phyloP scores from a whole-genome alignment of 129 eudicot species.

The Chrysanthemum lavandulifolium region DNA sequence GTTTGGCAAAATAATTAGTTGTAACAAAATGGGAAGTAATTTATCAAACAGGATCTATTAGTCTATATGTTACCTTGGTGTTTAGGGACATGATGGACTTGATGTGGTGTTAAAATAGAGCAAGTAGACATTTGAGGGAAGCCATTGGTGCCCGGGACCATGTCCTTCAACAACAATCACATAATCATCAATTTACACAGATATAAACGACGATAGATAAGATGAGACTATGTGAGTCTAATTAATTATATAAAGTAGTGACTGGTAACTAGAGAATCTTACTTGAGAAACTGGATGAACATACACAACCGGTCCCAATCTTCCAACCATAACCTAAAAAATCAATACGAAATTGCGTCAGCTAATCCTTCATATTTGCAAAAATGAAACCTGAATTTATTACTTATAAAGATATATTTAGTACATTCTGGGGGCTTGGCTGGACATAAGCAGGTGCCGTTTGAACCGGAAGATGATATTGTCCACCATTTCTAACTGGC shows the following conservation, averaged over 20 bases:
- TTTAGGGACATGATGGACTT: conserved; percentile 60
- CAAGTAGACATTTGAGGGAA: conserved; percentile 57
- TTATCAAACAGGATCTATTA: background rate
- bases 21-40: background rate
- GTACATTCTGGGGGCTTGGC: conserved; percentile 73
- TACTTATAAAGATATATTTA: conserved; percentile 4
- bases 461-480: conserved; percentile 67
- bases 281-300: conserved; percentile 85
- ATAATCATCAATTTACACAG: background rate
- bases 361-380: background rate
- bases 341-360: background rate
- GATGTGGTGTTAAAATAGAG: conserved; percentile 58
- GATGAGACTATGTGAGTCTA: background rate
- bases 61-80: conserved; percentile 61
- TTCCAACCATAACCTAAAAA: conserved; percentile 72
- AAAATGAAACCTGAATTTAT: conserved; percentile 4
- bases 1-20: background rate
- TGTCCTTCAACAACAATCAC: conserved; percentile 46
- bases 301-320: conserved; percentile 69
- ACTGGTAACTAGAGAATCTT: conserved; percentile 27
- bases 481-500: conserved; percentile 52
- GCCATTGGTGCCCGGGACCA: conserved; percentile 52
- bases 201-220: background rate
- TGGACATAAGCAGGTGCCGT: conserved; percentile 59
- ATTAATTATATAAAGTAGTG: background rate